A percentile compares a stretch with the other conserved stretches of the same genome.
These are phyloP conservation scores for Grigorovia transvaalensis DNA, from an alignment of 805 yeast genomes.

Conservation along the genomic window DNA sequence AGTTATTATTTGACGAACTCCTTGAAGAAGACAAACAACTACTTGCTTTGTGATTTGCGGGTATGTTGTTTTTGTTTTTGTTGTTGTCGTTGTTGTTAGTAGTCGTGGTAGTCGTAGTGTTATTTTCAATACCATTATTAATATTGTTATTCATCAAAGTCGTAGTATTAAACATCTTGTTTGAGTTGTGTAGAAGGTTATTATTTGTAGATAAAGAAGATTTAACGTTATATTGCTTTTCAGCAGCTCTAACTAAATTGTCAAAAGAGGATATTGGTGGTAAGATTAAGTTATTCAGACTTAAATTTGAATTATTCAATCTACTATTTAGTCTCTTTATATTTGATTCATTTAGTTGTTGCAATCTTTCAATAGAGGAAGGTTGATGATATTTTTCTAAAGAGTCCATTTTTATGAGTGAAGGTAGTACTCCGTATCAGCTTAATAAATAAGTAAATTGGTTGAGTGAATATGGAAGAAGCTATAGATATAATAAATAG, in stretches of 20 bases:
- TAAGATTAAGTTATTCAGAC: slow-evolving; percentile 5
- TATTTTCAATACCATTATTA: background rate
- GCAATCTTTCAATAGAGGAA: slow-evolving; percentile 5
- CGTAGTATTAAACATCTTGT: background rate
- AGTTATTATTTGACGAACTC: background rate
- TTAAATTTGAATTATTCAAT: background rate
- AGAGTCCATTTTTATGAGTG: background rate
- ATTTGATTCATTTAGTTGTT: background rate
- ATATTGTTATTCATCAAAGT: too few species aligned
- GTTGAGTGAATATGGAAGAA: background rate
- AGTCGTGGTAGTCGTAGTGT: background rate
- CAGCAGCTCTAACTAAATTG: slow-evolving; percentile 21
- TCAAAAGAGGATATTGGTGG: slow-evolving; percentile 28
- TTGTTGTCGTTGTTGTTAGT: too few species aligned
- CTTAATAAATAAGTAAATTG: background rate
- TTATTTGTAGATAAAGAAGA: background rate
- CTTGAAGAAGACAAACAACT: background rate
- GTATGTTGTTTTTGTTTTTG: background rate
- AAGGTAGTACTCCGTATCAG: background rate
- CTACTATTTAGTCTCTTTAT: background rate
- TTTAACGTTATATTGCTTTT: slow-evolving; percentile 12
- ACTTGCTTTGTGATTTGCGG: background rate
- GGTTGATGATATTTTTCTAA: slow-evolving; percentile 9
- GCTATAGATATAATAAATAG: too few species aligned
- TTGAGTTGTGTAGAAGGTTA: background rate